Percentiles rank a stretch among this genome's conserved stretches.
Conservation (phyloP, 345 rosid species). For the Anacardium occidentale region DNA sequence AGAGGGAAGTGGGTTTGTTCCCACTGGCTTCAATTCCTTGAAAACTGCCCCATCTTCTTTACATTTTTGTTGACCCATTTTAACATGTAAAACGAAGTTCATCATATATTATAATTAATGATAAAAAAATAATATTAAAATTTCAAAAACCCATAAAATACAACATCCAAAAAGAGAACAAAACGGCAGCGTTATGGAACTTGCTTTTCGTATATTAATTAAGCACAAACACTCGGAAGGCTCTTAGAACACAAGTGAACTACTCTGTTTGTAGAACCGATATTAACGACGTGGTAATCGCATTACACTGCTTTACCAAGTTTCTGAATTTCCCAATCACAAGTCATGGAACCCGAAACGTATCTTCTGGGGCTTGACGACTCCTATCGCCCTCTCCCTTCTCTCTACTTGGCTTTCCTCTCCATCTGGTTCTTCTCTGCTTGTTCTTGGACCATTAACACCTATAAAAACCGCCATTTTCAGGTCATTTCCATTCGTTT, state of each 20-base stretch:
- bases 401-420: slow-evolving; percentile 65
- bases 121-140: too few relatives aligned
- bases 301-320: not conserved
- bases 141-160: too few relatives aligned
- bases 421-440: slow-evolving; percentile 75
- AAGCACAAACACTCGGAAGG: too few relatives aligned
- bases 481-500: slow-evolving; percentile 42
- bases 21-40: slow-evolving; percentile 30
- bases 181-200: not conserved
- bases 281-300: not conserved
- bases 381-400: slow-evolving; percentile 70
- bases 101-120: too few relatives aligned
- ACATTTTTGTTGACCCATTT: not conserved
- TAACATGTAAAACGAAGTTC: not conserved
- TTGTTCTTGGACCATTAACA: slow-evolving; percentile 82
- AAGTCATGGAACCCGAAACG: slow-evolving; percentile 21
- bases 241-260: not conserved
- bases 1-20: slow-evolving; percentile 20
- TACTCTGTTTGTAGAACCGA: not conserved
- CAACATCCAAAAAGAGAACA: not conserved
- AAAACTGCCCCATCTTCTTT: slow-evolving; percentile 24
- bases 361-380: slow-evolving; percentile 43
- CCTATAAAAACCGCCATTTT: slow-evolving; percentile 72
- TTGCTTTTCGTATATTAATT: not conserved
- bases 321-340: not conserved